Evolutionary conservation across 306 rosid genomes (phyloP).

Genomic region (Abrus pulchellus): DNA sequence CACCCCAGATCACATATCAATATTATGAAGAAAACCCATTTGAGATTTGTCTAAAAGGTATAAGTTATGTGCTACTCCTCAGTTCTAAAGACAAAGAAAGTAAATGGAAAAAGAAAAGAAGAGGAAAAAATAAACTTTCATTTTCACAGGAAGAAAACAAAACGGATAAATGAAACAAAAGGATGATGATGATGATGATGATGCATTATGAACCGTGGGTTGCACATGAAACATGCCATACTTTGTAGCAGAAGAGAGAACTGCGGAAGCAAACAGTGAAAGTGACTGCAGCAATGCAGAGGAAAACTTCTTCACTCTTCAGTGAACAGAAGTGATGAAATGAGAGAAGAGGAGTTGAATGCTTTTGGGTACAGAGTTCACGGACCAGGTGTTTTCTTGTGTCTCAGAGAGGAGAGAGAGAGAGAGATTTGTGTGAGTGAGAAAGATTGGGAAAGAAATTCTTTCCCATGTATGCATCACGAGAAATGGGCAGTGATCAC

Average conservation of each 20-base stretch:
- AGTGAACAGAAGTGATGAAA: slow-evolving; percentile 48
- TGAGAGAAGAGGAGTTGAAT: slow-evolving; percentile 39
- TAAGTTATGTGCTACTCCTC: slow-evolving; percentile 6
- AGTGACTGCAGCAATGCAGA: slow-evolving; percentile 47
- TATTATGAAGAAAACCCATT: slow-evolving; percentile 49
- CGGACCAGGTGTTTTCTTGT: slow-evolving; percentile 71
- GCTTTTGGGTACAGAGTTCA: slow-evolving; percentile 59
- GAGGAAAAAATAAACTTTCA: slow-evolving; percentile 38
- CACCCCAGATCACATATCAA: slow-evolving; percentile 48
- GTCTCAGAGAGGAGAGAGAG: slow-evolving; percentile 41
- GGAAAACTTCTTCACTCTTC: slow-evolving; percentile 37
- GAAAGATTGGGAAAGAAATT: slow-evolving; percentile 42
- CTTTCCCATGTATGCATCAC: slow-evolving; percentile 64
- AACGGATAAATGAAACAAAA: slow-evolving; percentile 56
- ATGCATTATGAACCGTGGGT: slow-evolving; percentile 55
- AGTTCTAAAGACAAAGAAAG: background rate
- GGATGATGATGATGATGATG: slow-evolving; percentile 31
- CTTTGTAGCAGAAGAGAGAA: slow-evolving; percentile 42
- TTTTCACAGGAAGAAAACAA: slow-evolving; percentile 40
- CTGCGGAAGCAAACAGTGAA: slow-evolving; percentile 47
- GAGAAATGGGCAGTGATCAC: slow-evolving; percentile 72
- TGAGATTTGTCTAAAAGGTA: slow-evolving; percentile 42
- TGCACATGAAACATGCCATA: slow-evolving; percentile 42
- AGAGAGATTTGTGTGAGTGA: slow-evolving; percentile 50
- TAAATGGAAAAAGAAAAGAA: background rate